Evolutionary conservation across 2,329 filamentous ascomycete species (phyloP).

Genomic region (Elsinoe batatas): DNA sequence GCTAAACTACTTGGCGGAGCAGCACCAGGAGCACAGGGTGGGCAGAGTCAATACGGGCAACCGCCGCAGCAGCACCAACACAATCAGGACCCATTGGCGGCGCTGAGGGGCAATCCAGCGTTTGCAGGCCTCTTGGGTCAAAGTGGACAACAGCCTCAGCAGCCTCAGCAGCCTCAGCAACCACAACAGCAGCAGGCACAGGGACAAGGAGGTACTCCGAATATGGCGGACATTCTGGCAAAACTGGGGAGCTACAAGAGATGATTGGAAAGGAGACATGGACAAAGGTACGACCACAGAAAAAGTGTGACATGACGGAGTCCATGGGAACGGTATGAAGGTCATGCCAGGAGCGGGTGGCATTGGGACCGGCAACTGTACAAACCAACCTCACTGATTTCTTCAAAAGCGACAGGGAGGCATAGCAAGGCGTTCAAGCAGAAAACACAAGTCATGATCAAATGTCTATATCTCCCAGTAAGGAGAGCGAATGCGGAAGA

Average conservation of each 20-base stretch:
- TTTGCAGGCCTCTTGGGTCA: conserved; percentile 21
- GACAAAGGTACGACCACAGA: too few species aligned
- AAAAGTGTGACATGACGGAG: too few species aligned
- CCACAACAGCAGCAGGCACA: conserved; percentile 24
- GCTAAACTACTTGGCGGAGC: conserved; percentile 28
- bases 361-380: too few species aligned
- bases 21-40: conserved; percentile 20
- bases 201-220: conserved; percentile 25
- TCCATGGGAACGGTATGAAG: too few species aligned
- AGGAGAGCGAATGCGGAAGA: too few species aligned
- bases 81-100: conserved; percentile 25
- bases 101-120: conserved; percentile 21
- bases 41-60: conserved; percentile 20
- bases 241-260: conserved; percentile 58
- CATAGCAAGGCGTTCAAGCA: too few species aligned
- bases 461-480: too few species aligned
- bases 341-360: too few species aligned
- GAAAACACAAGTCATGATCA: too few species aligned
- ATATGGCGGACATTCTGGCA: conserved; percentile 65
- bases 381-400: too few species aligned
- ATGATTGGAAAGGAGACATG: conserved; percentile 20
- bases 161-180: conserved; percentile 25
- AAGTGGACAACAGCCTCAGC: conserved; percentile 17
- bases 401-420: too few species aligned
- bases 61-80: conserved; percentile 18